phyloP scores from a whole-genome alignment of 371 early-diverging fungal genomes.

The Nematocida sp. region DNA sequence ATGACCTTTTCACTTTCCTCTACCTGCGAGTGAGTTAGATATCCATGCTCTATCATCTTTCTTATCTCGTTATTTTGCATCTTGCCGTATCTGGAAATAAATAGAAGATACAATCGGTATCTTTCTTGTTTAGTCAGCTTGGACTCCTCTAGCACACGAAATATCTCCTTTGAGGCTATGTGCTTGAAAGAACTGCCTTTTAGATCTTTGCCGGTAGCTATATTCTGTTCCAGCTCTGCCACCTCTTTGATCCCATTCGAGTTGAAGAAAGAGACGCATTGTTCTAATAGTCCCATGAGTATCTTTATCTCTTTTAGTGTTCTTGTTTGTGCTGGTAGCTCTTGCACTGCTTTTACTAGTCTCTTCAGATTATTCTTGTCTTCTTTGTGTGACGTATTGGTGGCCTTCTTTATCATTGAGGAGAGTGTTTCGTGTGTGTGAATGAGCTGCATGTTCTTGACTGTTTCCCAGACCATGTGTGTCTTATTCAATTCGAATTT shows the following conservation, averaged over 20 bases:
- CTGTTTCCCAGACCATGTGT: constrained; percentile 53
- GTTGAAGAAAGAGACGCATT: constrained; percentile 56
- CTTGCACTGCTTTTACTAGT: constrained; percentile 60
- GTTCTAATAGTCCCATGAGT: constrained; percentile 49
- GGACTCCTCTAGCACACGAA: constrained; percentile 41
- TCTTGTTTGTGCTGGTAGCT: constrained; percentile 61
- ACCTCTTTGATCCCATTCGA: constrained; percentile 37
- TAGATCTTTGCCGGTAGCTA: constrained; percentile 55
- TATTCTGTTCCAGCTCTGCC: constrained; percentile 55
- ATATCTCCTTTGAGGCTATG: constrained; percentile 38
- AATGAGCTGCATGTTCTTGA: constrained; percentile 60
- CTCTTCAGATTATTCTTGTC: constrained; percentile 50
- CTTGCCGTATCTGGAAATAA: constrained; percentile 28
- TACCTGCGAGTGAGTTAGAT: constrained; percentile 47
- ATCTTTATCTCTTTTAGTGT: constrained; percentile 55
- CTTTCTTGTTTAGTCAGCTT: constrained; percentile 55
- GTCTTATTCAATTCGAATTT: constrained; percentile 19
- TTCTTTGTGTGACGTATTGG: constrained; percentile 47
- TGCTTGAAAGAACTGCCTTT: constrained; percentile 51
- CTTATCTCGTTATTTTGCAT: constrained; percentile 44
- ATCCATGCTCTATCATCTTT: constrained; percentile 24
- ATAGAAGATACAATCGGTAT: constrained; percentile 55
- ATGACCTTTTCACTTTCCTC: constrained; percentile 13
- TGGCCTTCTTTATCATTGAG: constrained; percentile 47
- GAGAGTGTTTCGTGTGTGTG: constrained; percentile 58